phyloP scores from a whole-genome alignment of 139 green algal species.

The Pleodorina starrii region DNA sequence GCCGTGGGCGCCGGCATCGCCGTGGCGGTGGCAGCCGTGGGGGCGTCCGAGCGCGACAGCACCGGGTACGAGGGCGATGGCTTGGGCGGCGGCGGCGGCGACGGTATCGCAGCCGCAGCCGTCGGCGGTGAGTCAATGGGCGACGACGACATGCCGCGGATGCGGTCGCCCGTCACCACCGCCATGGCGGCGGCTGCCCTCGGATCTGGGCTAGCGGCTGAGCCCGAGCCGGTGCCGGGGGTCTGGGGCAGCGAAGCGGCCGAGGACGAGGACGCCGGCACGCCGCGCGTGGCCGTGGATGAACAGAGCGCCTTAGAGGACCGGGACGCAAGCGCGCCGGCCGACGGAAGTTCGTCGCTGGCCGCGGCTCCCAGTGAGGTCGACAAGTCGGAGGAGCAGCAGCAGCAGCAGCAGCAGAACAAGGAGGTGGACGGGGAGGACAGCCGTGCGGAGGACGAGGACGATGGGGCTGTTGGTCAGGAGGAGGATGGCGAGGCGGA shows the following conservation, averaged over 20 bases:
- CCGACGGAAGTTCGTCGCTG: too few relatives aligned
- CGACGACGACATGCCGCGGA: slow-evolving; percentile 32
- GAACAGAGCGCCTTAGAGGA: not conserved
- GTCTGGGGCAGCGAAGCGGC: not conserved
- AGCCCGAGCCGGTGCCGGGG: not conserved
- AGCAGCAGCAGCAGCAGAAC: not conserved
- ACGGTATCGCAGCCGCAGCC: not conserved
- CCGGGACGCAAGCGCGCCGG: not conserved
- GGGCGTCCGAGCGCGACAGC: too few relatives aligned
- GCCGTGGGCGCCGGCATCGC: too few relatives aligned
- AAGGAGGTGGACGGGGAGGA: too few relatives aligned
- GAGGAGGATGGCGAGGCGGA: not conserved
- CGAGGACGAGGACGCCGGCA: not conserved
- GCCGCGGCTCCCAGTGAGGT: too few relatives aligned
- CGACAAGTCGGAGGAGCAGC: not conserved
- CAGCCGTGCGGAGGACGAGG: too few relatives aligned
- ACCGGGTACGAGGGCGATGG: too few relatives aligned
- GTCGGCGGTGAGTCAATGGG: not conserved
- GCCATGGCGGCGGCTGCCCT: not conserved
- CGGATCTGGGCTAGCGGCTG: not conserved
- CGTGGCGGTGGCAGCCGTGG: not conserved
- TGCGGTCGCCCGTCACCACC: slow-evolving; percentile 24
- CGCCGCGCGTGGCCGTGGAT: not conserved
- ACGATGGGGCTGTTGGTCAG: too few relatives aligned
- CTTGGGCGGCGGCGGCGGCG: not conserved